A percentile compares a stretch with the other conserved stretches of the same genome.
Evolutionary conservation across 352 stramenopile genomes (phyloP).

Genomic region (Phytophthora constricta): DNA sequence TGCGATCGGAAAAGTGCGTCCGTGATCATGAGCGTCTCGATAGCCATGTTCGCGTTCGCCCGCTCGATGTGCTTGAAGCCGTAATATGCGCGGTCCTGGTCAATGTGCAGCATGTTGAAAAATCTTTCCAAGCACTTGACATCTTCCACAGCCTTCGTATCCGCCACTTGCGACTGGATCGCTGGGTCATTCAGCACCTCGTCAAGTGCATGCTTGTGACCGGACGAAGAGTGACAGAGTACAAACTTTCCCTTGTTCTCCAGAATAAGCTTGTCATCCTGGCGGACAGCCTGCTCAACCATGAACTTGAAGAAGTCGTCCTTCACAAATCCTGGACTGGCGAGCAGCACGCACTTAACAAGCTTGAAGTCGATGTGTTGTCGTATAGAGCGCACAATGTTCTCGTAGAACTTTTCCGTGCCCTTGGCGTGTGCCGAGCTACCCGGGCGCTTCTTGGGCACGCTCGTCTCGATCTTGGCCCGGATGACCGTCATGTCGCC

Average conservation of each 20-base stretch:
- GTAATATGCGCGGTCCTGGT: slow-evolving; percentile 98
- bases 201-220: slow-evolving; percentile 98
- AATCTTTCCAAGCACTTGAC: slow-evolving; percentile 94
- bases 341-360: slow-evolving; percentile 96
- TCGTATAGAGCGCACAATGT: slow-evolving; percentile 95
- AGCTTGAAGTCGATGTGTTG: slow-evolving; percentile 97
- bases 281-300: slow-evolving; percentile 89
- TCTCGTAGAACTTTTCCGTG: slow-evolving; percentile 96
- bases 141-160: slow-evolving; percentile 95
- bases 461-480: slow-evolving; percentile 95
- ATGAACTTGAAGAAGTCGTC: slow-evolving; percentile 98
- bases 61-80: slow-evolving; percentile 93
- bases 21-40: slow-evolving; percentile 96
- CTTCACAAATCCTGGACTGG: slow-evolving; percentile 96
- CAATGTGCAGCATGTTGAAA: slow-evolving; percentile 95
- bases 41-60: slow-evolving; percentile 93
- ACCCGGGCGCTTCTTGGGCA: slow-evolving; percentile 97
- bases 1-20: slow-evolving; percentile 95
- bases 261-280: slow-evolving; percentile 94
- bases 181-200: slow-evolving; percentile 95
- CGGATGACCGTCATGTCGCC: slow-evolving; percentile 96
- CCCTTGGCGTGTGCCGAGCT: slow-evolving; percentile 94
- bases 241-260: slow-evolving; percentile 98
- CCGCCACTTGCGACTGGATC: slow-evolving; percentile 93
- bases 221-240: slow-evolving; percentile 94